phyloP scores from a whole-genome alignment of 805 yeast genomes.

The Spathaspora sp. region DNA sequence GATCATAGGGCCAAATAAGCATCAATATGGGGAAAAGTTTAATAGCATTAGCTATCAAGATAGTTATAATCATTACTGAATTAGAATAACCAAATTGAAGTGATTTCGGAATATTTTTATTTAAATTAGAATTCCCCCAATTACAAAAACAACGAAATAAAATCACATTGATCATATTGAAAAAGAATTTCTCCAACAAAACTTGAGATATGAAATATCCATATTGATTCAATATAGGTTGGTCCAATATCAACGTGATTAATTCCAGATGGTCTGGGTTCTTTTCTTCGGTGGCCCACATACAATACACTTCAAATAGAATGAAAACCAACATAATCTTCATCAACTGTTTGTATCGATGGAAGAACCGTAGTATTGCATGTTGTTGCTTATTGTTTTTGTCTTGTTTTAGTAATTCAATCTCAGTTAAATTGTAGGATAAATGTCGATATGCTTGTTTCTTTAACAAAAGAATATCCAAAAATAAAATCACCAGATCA shows the following conservation, averaged over 20 bases:
- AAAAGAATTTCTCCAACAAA: constrained; percentile 40
- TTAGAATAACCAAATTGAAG: constrained; percentile 33
- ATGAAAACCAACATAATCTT: constrained; percentile 60
- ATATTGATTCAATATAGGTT: constrained; percentile 49
- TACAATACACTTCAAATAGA: constrained; percentile 83
- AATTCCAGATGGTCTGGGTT: constrained; percentile 28
- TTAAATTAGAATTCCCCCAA: constrained; percentile 16
- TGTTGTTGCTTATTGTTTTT: constrained; percentile 4
- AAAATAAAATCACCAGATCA: constrained; percentile 77
- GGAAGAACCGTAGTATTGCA: neutral
- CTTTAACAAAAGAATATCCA: constrained; percentile 78
- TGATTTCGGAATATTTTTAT: constrained; percentile 15
- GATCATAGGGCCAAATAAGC: constrained; percentile 95
- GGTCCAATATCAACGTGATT: constrained; percentile 22
- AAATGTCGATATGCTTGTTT: constrained; percentile 88
- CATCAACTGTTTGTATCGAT: constrained; percentile 19
- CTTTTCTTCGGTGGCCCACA: constrained; percentile 89
- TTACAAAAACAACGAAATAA: constrained; percentile 11
- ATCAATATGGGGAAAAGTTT: constrained; percentile 86
- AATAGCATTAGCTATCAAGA: constrained; percentile 72
- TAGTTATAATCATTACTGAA: constrained; percentile 58
- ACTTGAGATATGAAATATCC: constrained; percentile 52
- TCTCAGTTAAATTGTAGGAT: constrained; percentile 63
- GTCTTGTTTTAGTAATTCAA: constrained; percentile 15
- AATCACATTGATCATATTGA: constrained; percentile 34